Percentiles rank a stretch among this genome's conserved stretches.
These are phyloP conservation scores for Leccinum rimulosum DNA, from an alignment of 768 basidiomycete species.

Conservation along the genomic window DNA sequence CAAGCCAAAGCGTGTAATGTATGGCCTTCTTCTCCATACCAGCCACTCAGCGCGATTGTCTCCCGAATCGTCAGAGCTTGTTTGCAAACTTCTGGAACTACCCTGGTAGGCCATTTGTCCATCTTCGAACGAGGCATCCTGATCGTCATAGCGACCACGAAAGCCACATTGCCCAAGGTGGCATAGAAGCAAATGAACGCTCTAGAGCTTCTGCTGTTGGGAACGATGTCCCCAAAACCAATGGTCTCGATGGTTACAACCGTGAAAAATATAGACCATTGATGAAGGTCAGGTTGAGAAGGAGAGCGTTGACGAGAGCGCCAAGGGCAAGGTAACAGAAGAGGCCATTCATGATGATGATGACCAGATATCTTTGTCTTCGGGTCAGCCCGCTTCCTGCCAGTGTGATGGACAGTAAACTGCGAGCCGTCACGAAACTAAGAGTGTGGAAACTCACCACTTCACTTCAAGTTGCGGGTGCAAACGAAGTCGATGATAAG, in stretches of 20 bases:
- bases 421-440: neutral
- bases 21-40: constrained; percentile 54
- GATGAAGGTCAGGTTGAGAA: constrained; percentile 59
- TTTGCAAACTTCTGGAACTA: constrained; percentile 12
- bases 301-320: constrained; percentile 53
- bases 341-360: constrained; percentile 63
- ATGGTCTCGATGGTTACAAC: constrained; percentile 71
- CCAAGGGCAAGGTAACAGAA: constrained; percentile 40
- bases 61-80: constrained; percentile 3
- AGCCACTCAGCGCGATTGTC: constrained; percentile 22
- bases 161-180: constrained; percentile 51
- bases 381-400: constrained; percentile 76
- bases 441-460: constrained; percentile 42
- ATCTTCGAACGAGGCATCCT: neutral
- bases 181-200: constrained; percentile 60
- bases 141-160: constrained; percentile 22
- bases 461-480: constrained; percentile 60
- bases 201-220: constrained; percentile 41
- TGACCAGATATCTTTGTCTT: constrained; percentile 76
- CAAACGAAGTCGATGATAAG: constrained; percentile 58
- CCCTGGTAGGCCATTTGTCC: neutral
- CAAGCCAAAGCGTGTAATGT: constrained; percentile 21
- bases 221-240: constrained; percentile 61
- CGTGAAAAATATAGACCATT: constrained; percentile 72
- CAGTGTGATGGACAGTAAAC: neutral